Percentiles rank a stretch among this genome's conserved stretches.
Conservation (phyloP, 2,329 filamentous ascomycete genomes). For the Allantophomopsis lycopodina region DNA sequence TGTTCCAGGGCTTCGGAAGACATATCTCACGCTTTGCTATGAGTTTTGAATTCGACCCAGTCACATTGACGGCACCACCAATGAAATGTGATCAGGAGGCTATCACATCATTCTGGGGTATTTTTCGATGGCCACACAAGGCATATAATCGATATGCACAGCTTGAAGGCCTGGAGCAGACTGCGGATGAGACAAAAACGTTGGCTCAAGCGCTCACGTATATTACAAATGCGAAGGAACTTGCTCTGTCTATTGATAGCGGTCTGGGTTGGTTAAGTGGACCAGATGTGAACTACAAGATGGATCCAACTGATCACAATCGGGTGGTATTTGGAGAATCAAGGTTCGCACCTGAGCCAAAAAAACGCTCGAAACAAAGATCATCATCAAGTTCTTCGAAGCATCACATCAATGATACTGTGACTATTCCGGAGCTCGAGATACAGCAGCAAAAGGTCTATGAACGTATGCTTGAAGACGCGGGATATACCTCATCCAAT, state of each 20-base stretch:
- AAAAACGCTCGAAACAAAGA: conserved; percentile 1
- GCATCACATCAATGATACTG: not conserved
- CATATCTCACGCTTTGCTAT: conserved; percentile 52
- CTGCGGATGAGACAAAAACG: conserved; percentile 46
- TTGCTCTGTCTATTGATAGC: conserved; percentile 54
- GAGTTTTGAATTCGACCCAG: conserved; percentile 52
- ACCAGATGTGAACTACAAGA: conserved; percentile 37
- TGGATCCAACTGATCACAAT: conserved; percentile 22
- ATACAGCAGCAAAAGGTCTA: not conserved
- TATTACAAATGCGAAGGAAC: conserved; percentile 39
- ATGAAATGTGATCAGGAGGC: conserved; percentile 40
- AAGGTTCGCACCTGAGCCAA: conserved; percentile 20
- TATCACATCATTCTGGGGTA: conserved; percentile 46
- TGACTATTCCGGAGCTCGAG: not conserved
- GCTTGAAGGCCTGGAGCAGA: conserved; percentile 44
- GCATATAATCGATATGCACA: conserved; percentile 44
- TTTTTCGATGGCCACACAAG: conserved; percentile 48
- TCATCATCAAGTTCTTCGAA: not conserved
- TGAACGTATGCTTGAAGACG: conserved; percentile 11
- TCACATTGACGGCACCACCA: conserved; percentile 32
- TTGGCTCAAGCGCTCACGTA: conserved; percentile 47
- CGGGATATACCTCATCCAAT: conserved; percentile 10
- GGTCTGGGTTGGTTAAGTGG: conserved; percentile 55
- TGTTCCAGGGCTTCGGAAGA: conserved; percentile 45
- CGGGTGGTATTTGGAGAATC: conserved; percentile 30